phyloP scores from a whole-genome alignment of 1,284 basidiomycete species.

The Anthracocystis walkeri region DNA sequence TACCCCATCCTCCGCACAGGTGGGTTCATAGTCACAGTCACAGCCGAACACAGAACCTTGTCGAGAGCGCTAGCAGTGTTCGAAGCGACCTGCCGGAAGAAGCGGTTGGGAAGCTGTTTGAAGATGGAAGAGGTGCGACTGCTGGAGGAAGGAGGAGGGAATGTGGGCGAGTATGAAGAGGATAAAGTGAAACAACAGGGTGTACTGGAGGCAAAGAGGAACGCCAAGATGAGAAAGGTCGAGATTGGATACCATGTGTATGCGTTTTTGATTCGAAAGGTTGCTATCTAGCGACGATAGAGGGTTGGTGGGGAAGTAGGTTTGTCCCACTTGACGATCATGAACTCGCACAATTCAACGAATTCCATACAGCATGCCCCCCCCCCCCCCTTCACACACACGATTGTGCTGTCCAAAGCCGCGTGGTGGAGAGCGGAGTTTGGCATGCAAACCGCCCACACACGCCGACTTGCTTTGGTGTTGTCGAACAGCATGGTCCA shows the following conservation, averaged over 20 bases:
- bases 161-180: conserved; percentile 20
- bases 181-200: conserved; percentile 40
- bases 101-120: conserved; percentile 23
- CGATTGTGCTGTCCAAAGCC: background rate
- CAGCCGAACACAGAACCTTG: conserved; percentile 47
- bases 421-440: background rate
- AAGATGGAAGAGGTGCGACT: conserved; percentile 36
- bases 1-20: conserved; percentile 41
- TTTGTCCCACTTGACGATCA: background rate
- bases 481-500: background rate
- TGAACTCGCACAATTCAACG: background rate
- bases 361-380: background rate
- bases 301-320: background rate
- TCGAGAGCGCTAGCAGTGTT: conserved; percentile 36
- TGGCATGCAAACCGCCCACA: background rate
- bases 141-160: conserved; percentile 3
- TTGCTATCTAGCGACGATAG: conserved; percentile 16
- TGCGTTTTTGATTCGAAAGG: conserved; percentile 42
- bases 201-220: conserved; percentile 28
- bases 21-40: conserved; percentile 42
- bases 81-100: conserved; percentile 42
- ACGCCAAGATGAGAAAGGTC: conserved; percentile 43
- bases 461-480: background rate
- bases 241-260: conserved; percentile 56
- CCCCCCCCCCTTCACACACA: too few species aligned